Evolutionary conservation across 768 basidiomycete genomes (phyloP).

Genomic region (Mycena rosella): DNA sequence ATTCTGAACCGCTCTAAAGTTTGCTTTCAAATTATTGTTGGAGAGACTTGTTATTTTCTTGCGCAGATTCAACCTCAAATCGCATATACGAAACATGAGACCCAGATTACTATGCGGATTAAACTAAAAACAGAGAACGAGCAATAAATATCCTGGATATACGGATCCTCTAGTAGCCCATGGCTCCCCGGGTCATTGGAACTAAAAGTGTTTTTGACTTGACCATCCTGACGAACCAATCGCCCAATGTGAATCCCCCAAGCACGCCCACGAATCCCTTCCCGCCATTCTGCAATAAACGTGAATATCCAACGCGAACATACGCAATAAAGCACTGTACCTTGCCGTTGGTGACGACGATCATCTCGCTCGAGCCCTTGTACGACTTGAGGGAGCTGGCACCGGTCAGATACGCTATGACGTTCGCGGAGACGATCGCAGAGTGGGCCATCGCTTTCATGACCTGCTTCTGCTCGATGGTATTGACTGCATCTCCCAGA

Average conservation of each 20-base stretch:
- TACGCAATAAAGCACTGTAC: conserved; percentile 47
- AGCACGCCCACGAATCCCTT: conserved; percentile 53
- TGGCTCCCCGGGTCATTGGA: conserved; percentile 16
- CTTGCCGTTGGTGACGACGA: conserved; percentile 67
- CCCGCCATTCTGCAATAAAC: conserved; percentile 46
- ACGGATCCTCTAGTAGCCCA: conserved; percentile 24
- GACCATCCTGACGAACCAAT: conserved; percentile 52
- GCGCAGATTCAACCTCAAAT: no score
- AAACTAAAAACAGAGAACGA: no score
- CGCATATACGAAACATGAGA: no score
- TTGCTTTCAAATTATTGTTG: no score
- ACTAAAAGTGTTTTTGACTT: conserved; percentile 45
- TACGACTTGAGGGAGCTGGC: conserved; percentile 54
- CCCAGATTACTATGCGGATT: no score
- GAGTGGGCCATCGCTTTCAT: conserved; percentile 60
- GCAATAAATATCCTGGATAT: no score
- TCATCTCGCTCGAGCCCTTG: conserved; percentile 64
- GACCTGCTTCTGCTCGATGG: conserved; percentile 66
- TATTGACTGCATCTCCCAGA: conserved; percentile 68
- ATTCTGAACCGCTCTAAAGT: no score
- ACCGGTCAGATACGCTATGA: conserved; percentile 49
- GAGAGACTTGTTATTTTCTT: no score
- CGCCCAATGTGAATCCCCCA: conserved; percentile 60
- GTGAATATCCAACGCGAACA: neutral
- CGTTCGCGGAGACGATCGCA: conserved; percentile 59